Evolutionary conservation across 129 eudicot genomes (phyloP), one percentile per base, ranked within the genome.

Genomic region (Chrysanthemum makinoi): DNA sequence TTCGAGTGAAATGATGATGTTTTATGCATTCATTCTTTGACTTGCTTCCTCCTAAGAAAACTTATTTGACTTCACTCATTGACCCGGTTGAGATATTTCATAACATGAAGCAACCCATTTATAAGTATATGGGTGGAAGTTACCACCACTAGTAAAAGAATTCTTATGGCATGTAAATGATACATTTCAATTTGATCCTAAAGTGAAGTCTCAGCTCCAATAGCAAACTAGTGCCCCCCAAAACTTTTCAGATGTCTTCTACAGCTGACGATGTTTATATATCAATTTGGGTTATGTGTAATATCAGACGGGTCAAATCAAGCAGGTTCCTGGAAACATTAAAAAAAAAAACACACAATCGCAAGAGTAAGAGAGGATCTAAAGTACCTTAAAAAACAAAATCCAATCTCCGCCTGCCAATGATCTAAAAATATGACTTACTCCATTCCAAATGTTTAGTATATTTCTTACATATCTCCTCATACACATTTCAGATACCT

Each of bases 321-420:
- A 46, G 73, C 61, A 75, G 15, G 60, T 66, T n/a, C 56, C 43
- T 56, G 67, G 15, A 22, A 55, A 53, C 26, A 54, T 39, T 2
- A 43, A 71, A 43, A 10, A 4, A 43, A 71, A 43, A 10, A 1
- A 24, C 48, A 22, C 14, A 15, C 13, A 47, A 26, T 57, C 55
- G 43, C 69, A 59, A 28, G 47, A 13, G 74, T 10, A 28, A 13
- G 44, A 76, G 13, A 68, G 24, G 12, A 56, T 22, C 56, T 44
- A n/a, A 75, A 47, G 20, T 83, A 93, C 98, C 98, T 83, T 82
- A 20, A 83, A 50, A 77, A 93, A 85, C 70, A 81, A 77, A 76
- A 50, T 74, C 95, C 96, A 93, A 63, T 89, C 88, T 69, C 80
- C 86, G 73, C 95, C 95, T 44, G 85, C 88, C 85, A 93, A 62